These are phyloP conservation scores for Anisogramma anomala DNA, from an alignment of 2,329 filamentous ascomycete genomes.

Conservation along the genomic window DNA sequence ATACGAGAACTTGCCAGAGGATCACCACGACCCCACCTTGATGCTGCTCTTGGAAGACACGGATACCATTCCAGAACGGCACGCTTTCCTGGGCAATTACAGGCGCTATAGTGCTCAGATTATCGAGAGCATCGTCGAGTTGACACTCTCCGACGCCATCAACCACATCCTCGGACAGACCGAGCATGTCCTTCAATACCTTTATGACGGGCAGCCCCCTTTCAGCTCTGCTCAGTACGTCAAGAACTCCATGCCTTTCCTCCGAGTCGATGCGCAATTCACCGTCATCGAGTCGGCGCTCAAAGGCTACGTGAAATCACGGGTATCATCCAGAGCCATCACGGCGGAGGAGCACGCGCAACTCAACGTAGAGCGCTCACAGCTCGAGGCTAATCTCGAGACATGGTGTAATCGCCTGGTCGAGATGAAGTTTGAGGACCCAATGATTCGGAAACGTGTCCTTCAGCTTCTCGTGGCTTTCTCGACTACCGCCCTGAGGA, in stretches of 20 bases:
- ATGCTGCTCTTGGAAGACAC: slow-evolving; percentile 86
- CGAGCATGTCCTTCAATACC: slow-evolving; percentile 58
- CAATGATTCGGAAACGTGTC: slow-evolving; percentile 68
- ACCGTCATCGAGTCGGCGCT: slow-evolving; percentile 80
- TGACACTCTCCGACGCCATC: slow-evolving; percentile 74
- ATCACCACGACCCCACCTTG: slow-evolving; percentile 67
- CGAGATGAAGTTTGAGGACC: slow-evolving; percentile 66
- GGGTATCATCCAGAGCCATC: slow-evolving; percentile 21
- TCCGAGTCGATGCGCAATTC: slow-evolving; percentile 79
- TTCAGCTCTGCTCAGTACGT: slow-evolving; percentile 54
- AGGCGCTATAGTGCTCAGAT: slow-evolving; percentile 78
- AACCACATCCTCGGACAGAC: slow-evolving; percentile 75
- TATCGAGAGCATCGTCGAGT: slow-evolving; percentile 74
- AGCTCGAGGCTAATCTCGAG: slow-evolving; percentile 54
- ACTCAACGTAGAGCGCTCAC: slow-evolving; percentile 37
- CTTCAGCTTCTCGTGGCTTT: slow-evolving; percentile 76
- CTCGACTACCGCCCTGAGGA: slow-evolving; percentile 68
- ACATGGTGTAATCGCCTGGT: slow-evolving; percentile 63
- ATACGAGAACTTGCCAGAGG: slow-evolving; percentile 77
- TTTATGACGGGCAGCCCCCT: slow-evolving; percentile 59
- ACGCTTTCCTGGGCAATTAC: slow-evolving; percentile 94
- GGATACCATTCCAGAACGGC: slow-evolving; percentile 84
- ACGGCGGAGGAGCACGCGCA: slow-evolving; percentile 17
- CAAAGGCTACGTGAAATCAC: slow-evolving; percentile 80
- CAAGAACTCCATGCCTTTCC: slow-evolving; percentile 58